Conservation (phyloP, 768 basidiomycete genomes). For the Lentinula sp. region DNA sequence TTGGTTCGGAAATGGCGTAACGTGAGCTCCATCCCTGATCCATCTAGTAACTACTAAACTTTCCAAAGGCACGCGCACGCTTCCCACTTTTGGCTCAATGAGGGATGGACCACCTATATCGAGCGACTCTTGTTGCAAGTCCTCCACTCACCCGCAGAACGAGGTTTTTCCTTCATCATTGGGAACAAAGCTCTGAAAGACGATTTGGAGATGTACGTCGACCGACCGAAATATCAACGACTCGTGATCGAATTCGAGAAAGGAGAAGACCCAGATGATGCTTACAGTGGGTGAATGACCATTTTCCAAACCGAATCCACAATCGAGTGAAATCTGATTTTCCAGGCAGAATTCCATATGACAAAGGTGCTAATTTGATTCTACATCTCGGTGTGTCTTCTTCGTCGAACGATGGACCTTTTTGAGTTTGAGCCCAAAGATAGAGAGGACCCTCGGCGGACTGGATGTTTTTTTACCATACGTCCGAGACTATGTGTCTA, state of each 20-base stretch:
- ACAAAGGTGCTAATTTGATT: conserved; percentile 86
- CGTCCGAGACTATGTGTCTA: conserved; percentile 73
- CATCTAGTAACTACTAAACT: background rate
- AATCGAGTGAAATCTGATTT: conserved; percentile 11
- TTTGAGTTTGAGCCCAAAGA: background rate
- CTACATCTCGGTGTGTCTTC: conserved; percentile 63
- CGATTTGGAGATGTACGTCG: conserved; percentile 54
- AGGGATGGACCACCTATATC: conserved; percentile 92
- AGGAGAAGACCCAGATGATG: conserved; percentile 72
- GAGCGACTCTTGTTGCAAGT: conserved; percentile 73
- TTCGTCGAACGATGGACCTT: background rate
- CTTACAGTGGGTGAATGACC: conserved; percentile 40
- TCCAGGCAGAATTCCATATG: conserved; percentile 61
- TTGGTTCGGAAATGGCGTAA: conserved; percentile 91
- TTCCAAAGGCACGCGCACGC: conserved; percentile 57
- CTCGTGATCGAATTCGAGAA: conserved; percentile 70
- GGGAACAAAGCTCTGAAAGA: conserved; percentile 71
- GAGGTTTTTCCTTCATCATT: conserved; percentile 77
- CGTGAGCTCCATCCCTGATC: conserved; percentile 31
- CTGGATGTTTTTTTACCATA: conserved; percentile 82
- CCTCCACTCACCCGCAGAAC: conserved; percentile 67
- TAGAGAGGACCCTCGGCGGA: conserved; percentile 74
- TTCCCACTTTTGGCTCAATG: conserved; percentile 84
- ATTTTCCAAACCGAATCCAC: conserved; percentile 29
- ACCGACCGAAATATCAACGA: conserved; percentile 69